These are phyloP conservation scores for Monsonia emarginata DNA, from an alignment of 441 rosid species.

Conservation along the genomic window DNA sequence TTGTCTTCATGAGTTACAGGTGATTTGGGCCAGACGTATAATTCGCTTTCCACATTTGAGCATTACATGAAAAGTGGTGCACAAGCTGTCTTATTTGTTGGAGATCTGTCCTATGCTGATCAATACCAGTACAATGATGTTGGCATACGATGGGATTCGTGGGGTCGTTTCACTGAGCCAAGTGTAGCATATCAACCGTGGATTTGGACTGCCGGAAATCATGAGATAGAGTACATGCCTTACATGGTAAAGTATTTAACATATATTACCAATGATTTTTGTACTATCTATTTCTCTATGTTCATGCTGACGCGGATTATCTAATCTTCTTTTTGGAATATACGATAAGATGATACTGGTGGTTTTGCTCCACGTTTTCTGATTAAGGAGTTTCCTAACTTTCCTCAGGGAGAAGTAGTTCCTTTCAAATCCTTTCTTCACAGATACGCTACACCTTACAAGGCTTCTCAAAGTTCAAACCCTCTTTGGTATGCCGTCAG, in stretches of 20 bases:
- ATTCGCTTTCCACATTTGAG: slow-evolving; percentile 61
- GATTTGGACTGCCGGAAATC: slow-evolving; percentile 70
- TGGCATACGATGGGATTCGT: slow-evolving; percentile 64
- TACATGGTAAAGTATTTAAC: slow-evolving; percentile 37
- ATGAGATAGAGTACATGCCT: slow-evolving; percentile 63
- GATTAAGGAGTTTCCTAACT: slow-evolving; percentile 10
- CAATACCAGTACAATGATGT: slow-evolving; percentile 53
- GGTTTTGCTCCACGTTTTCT: neutral
- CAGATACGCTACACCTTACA: slow-evolving; percentile 55
- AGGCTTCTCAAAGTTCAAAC: slow-evolving; percentile 48
- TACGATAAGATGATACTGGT: too few species aligned
- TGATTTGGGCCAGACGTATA: slow-evolving; percentile 70
- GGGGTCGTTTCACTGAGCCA: slow-evolving; percentile 62
- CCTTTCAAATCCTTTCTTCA: slow-evolving; percentile 51
- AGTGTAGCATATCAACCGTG: slow-evolving; percentile 70
- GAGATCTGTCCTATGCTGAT: slow-evolving; percentile 71
- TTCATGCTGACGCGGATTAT: neutral
- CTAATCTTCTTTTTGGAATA: neutral
- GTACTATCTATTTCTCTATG: neutral
- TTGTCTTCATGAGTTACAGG: slow-evolving; percentile 27
- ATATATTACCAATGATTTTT: neutral
- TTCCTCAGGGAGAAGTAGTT: slow-evolving; percentile 41
- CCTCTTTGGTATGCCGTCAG: slow-evolving; percentile 64
- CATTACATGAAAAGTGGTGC: slow-evolving; percentile 61
- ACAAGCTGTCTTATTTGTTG: slow-evolving; percentile 53